phyloP scores from a whole-genome alignment of 306 rosid genomes.

The Abrus pulchellus region DNA sequence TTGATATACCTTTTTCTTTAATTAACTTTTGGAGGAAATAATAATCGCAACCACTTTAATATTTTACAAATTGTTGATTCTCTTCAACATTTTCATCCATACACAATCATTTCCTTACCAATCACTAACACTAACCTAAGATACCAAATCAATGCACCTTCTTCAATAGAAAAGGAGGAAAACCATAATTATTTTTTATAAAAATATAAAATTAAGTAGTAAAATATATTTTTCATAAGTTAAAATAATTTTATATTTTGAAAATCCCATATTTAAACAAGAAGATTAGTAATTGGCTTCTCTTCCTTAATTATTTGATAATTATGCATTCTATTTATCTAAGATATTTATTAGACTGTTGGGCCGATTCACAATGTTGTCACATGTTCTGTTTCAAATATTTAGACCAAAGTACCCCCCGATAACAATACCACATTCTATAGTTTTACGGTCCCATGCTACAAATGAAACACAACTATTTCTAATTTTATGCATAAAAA shows the following conservation, averaged over 20 bases:
- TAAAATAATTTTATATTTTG: too few species aligned
- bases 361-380: background rate
- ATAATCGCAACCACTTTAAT: slow-evolving; percentile 46
- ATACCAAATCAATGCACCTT: slow-evolving; percentile 5
- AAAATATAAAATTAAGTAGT: too few species aligned
- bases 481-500: too few species aligned
- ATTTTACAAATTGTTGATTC: slow-evolving; percentile 19
- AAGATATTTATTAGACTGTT: background rate
- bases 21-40: slow-evolving; percentile 28
- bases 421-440: background rate
- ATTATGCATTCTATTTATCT: background rate
- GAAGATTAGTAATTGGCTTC: too few species aligned
- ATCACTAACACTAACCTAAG: slow-evolving; percentile 41
- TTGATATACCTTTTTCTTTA: slow-evolving; percentile 11
- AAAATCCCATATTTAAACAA: too few species aligned
- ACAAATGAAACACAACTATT: too few species aligned
- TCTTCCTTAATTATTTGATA: too few species aligned
- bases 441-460: too few species aligned
- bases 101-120: slow-evolving; percentile 46
- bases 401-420: background rate
- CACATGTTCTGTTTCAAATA: background rate
- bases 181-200: background rate
- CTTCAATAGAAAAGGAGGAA: background rate
- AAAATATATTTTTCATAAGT: too few species aligned
- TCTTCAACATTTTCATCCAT: slow-evolving; percentile 34